Base-by-base conservation (phyloP, 108 stramenopile species). In the Skeletonema potamos region DNA sequence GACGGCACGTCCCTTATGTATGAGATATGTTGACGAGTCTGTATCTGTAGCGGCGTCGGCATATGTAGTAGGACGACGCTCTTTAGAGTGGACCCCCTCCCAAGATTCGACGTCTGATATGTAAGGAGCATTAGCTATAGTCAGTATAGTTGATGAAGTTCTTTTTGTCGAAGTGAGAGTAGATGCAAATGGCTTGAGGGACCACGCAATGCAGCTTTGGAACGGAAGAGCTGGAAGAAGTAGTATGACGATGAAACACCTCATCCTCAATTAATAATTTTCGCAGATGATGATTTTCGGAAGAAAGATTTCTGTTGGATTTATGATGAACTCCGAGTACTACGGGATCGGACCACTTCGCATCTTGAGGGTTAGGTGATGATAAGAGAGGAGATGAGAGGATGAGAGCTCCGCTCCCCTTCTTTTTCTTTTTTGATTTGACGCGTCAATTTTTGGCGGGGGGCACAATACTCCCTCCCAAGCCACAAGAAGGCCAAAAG, bases 1-100 rank as follows among this genome's bases (percentile, higher is more conserved):
- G 15, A 59, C 69, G n/a, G 81, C 71, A 33, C 72, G 64, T 41
- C 79, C 79, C 37, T 77, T 66, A 71, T 77, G 76, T 11, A 78
- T 82, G 33, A 77, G 36, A 36, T 68, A 73, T 24, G 68, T 39
- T 30, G 28, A 63, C 18, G 30, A 28, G 22, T 26, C 54, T 58
- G 29, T 27, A 18, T 55, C 26, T 30, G 51, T 24, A 37, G 28
- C 34, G 56, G 57, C 12, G 12, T 64, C 15, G 3, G 43, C 43
- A 11, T 44, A 13, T 18, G 17, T 22, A 22, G 46, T 6, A 20
- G 46, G 46, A 48, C 4, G 22, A 4, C 22, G 22, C 22, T 51
- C 48, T 51, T 51, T 22, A 9, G 48, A 0, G 1, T 46, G 44
- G 6, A 17, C 44, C 17, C 6, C 18, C 0, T 20, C 36, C 36